phyloP scores from a whole-genome alignment of 169 alveolate species.

The Plasmodium billcollinsi region DNA sequence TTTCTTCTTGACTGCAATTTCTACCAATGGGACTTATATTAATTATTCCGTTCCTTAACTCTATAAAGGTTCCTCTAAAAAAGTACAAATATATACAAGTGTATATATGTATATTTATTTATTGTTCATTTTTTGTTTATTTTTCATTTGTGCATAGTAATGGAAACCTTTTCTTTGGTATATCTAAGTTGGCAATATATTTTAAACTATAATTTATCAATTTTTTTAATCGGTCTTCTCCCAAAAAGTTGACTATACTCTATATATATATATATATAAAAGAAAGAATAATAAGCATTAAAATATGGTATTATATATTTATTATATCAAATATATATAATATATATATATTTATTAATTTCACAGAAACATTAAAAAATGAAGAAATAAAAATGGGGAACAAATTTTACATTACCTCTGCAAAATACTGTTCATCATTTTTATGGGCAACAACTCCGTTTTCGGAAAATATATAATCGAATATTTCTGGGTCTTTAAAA shows the following conservation, averaged over 20 bases:
- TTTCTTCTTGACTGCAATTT: conserved; percentile 94
- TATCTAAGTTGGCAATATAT: conserved; percentile 92
- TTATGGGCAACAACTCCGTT: conserved; percentile 93
- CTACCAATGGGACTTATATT: conserved; percentile 98
- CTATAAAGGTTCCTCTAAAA: conserved; percentile 94
- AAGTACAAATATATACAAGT: not conserved
- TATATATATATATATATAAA: conserved; percentile 7
- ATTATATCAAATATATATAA: not conserved
- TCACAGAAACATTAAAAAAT: too few relatives aligned
- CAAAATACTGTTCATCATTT: conserved; percentile 85
- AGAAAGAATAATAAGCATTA: not conserved
- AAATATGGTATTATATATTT: conserved; percentile 1
- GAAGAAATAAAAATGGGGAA: not conserved
- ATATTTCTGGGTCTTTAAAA: conserved; percentile 70
- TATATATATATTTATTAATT: too few relatives aligned
- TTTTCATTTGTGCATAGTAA: too few relatives aligned
- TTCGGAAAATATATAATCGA: conserved; percentile 91
- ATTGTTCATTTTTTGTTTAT: not conserved
- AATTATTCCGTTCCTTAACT: conserved; percentile 95
- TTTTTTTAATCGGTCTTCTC: conserved; percentile 90
- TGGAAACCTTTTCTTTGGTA: conserved; percentile 94
- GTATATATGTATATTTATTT: not conserved
- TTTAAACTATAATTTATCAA: conserved; percentile 91
- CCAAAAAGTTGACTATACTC: conserved; percentile 85
- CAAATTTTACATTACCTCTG: conserved; percentile 58